Percentiles rank a stretch among this genome's conserved stretches.
Evolutionary conservation across 805 yeast genomes (phyloP).

Genomic region (Yamadazyma nakazawae): DNA sequence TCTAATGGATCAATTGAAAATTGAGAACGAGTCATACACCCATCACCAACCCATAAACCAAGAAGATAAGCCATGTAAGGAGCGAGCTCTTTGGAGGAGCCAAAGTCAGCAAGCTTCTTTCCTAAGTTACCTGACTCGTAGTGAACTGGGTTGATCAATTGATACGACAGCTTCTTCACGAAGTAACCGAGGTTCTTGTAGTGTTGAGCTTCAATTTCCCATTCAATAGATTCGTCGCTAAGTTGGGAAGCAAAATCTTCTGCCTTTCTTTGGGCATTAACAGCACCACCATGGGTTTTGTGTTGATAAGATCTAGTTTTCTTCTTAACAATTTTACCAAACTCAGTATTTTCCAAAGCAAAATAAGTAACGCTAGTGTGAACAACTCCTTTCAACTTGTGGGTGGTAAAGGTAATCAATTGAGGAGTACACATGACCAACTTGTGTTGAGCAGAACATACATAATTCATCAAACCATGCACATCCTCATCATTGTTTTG

Average conservation of each 20-base stretch:
- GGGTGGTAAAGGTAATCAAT: conserved; percentile 13
- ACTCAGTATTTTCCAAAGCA: conserved; percentile 12
- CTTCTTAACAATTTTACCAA: conserved; percentile 20
- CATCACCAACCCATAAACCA: conserved; percentile 42
- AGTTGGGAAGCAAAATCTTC: conserved; percentile 18
- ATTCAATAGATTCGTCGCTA: conserved; percentile 22
- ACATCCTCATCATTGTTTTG: conserved; percentile 6
- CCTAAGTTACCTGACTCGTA: conserved; percentile 30
- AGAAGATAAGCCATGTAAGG: conserved; percentile 35
- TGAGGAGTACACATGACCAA: conserved; percentile 37
- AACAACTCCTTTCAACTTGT: conserved; percentile 11
- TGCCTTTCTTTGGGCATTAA: conserved; percentile 17
- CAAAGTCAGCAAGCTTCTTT: conserved; percentile 19
- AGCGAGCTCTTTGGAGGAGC: conserved; percentile 16
- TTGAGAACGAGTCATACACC: conserved; percentile 22
- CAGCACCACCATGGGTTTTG: conserved; percentile 18
- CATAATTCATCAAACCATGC: conserved; percentile 18
- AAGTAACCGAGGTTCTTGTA: conserved; percentile 21
- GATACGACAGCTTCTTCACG: conserved; percentile 29
- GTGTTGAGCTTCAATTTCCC: conserved; percentile 41
- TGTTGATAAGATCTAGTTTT: conserved; percentile 20
- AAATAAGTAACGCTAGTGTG: conserved; percentile 23
- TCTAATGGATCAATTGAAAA: conserved; percentile 29
- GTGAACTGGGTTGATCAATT: conserved; percentile 34
- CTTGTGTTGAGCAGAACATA: conserved; percentile 38